A percentile compares a stretch with the other conserved stretches of the same genome.
Conservation (phyloP, 805 yeast genomes). For the Cyberlindnera xishuangbannaensis region DNA sequence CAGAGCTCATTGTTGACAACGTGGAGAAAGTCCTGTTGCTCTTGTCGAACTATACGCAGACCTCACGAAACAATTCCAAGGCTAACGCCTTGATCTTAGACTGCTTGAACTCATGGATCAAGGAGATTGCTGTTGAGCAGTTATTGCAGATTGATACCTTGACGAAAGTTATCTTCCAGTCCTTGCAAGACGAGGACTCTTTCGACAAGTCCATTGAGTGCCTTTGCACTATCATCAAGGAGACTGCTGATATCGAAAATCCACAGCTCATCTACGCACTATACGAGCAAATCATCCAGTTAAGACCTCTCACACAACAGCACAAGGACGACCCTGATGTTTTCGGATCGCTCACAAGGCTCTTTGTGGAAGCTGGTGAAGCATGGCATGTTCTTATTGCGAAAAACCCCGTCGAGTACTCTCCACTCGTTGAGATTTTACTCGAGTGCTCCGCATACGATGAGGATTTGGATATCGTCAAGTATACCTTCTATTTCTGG, state of each 20-base stretch:
- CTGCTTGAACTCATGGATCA: conserved; percentile 86
- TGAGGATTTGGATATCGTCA: conserved; percentile 82
- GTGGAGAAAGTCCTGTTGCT: conserved; percentile 63
- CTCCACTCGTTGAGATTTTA: conserved; percentile 67
- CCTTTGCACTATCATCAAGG: conserved; percentile 71
- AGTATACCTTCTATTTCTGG: conserved; percentile 93
- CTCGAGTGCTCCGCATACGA: conserved; percentile 67
- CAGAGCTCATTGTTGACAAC: conserved; percentile 56
- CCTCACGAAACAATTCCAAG: conserved; percentile 24
- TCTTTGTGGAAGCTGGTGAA: conserved; percentile 91
- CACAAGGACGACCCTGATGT: conserved; percentile 41
- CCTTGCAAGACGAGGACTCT: conserved; percentile 50
- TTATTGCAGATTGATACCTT: conserved; percentile 61
- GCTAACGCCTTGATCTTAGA: conserved; percentile 48
- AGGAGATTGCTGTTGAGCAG: conserved; percentile 71
- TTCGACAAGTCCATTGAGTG: conserved; percentile 88
- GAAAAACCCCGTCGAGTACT: conserved; percentile 60
- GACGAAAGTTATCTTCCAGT: conserved; percentile 61
- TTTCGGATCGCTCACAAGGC: conserved; percentile 62
- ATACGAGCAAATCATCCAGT: conserved; percentile 58
- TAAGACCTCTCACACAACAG: conserved; percentile 48
- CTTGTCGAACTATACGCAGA: conserved; percentile 45
- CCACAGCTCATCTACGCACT: conserved; percentile 57
- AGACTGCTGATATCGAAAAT: conserved; percentile 73
- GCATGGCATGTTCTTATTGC: conserved; percentile 90